phyloP scores from a whole-genome alignment of 2,329 filamentous ascomycete genomes.

The Aspergillus caelatus region DNA sequence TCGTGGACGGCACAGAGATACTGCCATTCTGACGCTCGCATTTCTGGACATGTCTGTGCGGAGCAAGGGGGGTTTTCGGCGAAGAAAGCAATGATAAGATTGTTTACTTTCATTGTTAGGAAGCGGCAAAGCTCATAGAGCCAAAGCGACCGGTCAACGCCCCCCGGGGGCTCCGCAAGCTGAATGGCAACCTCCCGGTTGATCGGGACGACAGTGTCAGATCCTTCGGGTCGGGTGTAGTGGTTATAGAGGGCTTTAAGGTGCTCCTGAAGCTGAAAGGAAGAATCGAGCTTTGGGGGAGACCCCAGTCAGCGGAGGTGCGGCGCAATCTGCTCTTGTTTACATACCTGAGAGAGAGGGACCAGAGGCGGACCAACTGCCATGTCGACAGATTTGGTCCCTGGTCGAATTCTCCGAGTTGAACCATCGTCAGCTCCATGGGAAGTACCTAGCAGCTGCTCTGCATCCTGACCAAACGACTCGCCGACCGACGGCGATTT shows the following conservation, averaged over 20 bases:
- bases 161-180: constrained; percentile 77
- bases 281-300: constrained; percentile 77
- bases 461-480: constrained; percentile 61
- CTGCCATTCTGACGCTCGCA: constrained; percentile 99
- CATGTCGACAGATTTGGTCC: constrained; percentile 92
- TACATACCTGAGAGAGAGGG: constrained; percentile 74
- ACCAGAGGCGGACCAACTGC: constrained; percentile 86
- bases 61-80: constrained; percentile 90
- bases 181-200: constrained; percentile 73
- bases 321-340: constrained; percentile 6
- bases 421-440: constrained; percentile 70
- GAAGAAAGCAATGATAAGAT: constrained; percentile 88
- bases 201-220: constrained; percentile 69
- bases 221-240: constrained; percentile 66
- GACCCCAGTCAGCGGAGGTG: constrained; percentile 12
- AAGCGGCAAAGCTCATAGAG: constrained; percentile 97
- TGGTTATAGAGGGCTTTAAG: constrained; percentile 88
- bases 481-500: constrained; percentile 71
- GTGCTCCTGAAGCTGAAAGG: constrained; percentile 96
- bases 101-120: constrained; percentile 91
- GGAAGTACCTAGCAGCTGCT: constrained; percentile 56
- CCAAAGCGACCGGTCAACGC: constrained; percentile 87
- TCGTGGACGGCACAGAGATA: constrained; percentile 98
- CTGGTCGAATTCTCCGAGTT: constrained; percentile 83
- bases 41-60: constrained; percentile 87